Evolutionary conservation across 345 rosid species (phyloP).

Genomic region (Atalantia buxifolia): DNA sequence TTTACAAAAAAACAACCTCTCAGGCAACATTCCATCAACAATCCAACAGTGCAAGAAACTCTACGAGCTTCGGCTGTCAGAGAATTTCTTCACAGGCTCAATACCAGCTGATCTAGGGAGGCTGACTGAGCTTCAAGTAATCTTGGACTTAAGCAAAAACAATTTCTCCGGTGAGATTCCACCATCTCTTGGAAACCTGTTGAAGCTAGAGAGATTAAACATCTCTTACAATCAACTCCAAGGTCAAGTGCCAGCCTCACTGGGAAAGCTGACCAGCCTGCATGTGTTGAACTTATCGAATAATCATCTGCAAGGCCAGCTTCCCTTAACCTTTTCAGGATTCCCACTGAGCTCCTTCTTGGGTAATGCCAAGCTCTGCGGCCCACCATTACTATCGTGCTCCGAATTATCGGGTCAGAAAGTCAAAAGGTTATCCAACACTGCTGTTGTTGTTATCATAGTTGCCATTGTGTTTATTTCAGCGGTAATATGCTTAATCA

Average conservation of each 20-base stretch:
- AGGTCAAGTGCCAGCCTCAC: conserved; percentile 60
- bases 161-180: conserved; percentile 60
- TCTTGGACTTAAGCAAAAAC: conserved; percentile 71
- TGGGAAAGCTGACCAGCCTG: conserved; percentile 73
- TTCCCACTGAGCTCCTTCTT: conserved; percentile 56
- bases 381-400: conserved; percentile 58
- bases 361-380: conserved; percentile 53
- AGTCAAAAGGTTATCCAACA: conserved; percentile 31
- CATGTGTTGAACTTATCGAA: conserved; percentile 67
- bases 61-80: conserved; percentile 67
- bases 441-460: conserved; percentile 41
- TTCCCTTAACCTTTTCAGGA: conserved; percentile 52
- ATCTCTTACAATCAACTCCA: conserved; percentile 64
- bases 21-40: conserved; percentile 64
- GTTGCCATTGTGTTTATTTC: conserved; percentile 59
- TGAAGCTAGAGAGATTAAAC: conserved; percentile 67
- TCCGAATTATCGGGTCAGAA: conserved; percentile 16
- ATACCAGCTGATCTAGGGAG: conserved; percentile 72
- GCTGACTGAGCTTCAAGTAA: conserved; percentile 76
- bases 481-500: conserved; percentile 48
- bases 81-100: conserved; percentile 56
- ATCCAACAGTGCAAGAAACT: conserved; percentile 74
- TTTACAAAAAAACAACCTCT: conserved; percentile 63
- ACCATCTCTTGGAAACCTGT: conserved; percentile 54
- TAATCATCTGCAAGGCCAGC: conserved; percentile 63